Percentiles rank a stretch among this genome's conserved stretches.
phyloP scores from a whole-genome alignment of 208 protist species.

The Lotmaria passim region DNA sequence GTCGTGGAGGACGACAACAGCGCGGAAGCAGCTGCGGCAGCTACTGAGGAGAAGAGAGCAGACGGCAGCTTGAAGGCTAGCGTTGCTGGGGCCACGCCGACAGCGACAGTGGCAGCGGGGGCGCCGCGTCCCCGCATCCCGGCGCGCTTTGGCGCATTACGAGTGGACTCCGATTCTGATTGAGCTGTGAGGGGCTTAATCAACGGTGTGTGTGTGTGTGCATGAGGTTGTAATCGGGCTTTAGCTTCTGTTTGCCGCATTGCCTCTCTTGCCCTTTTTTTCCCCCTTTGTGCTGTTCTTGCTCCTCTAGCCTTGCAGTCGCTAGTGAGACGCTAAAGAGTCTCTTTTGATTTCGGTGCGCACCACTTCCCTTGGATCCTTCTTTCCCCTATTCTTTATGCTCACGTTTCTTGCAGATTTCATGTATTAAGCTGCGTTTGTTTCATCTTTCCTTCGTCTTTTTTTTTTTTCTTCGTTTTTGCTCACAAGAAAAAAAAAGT shows the following conservation, averaged over 20 bases:
- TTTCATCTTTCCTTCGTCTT: no score
- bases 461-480: no score
- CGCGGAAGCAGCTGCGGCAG: neutral
- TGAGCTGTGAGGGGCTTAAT: neutral
- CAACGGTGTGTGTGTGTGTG: neutral
- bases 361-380: no score
- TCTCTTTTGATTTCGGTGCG: no score
- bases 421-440: neutral
- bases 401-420: neutral
- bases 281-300: no score
- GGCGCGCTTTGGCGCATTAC: conserved; percentile 26
- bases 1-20: no score
- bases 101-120: neutral
- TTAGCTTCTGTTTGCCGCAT: no score
- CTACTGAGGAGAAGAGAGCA: neutral
- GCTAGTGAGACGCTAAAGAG: no score
- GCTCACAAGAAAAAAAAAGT: no score
- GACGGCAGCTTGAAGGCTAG: neutral
- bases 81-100: neutral
- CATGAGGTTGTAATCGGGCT: neutral
- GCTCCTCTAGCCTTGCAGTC: no score
- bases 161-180: conserved; percentile 42
- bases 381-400: neutral
- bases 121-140: neutral
- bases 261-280: no score